A percentile compares a stretch with the other conserved stretches of the same genome.
Evolutionary conservation across 2,329 filamentous ascomycete genomes (phyloP).

Genomic region (Trichoderma citrinoviride): DNA sequence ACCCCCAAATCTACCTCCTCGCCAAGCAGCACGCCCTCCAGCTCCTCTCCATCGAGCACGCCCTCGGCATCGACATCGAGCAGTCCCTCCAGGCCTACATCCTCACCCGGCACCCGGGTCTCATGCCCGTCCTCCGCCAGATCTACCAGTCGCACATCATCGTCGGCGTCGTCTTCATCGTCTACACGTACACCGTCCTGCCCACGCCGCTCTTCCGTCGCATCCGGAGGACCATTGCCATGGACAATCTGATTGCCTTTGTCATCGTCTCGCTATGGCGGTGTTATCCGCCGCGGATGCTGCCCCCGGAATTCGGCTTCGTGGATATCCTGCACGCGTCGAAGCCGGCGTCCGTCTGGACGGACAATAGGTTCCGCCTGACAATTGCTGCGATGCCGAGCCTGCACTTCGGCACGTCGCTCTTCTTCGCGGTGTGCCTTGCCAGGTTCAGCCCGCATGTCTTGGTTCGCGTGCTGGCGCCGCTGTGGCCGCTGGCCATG

Average conservation of each 20-base stretch:
- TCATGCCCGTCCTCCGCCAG: not conserved
- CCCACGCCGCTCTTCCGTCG: not conserved
- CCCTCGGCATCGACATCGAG: conserved; percentile 3
- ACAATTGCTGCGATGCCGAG: conserved; percentile 16
- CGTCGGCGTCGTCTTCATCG: conserved; percentile 7
- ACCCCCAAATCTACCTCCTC: conserved; percentile 5
- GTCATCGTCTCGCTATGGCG: not conserved
- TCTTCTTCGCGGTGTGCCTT: not conserved
- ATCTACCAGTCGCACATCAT: conserved; percentile 11
- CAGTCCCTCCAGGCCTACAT: not conserved
- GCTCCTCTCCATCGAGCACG: not conserved
- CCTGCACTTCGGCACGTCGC: not conserved
- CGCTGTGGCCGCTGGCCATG: conserved; percentile 5
- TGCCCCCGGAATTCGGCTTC: conserved; percentile 1
- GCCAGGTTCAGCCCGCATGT: not conserved
- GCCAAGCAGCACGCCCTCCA: conserved; percentile 4
- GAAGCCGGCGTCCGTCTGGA: not conserved
- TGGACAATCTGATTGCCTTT: conserved; percentile 8
- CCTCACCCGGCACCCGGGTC: not conserved
- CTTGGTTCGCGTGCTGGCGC: not conserved
- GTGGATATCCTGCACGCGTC: not conserved
- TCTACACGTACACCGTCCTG: not conserved
- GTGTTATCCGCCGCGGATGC: conserved; percentile 1
- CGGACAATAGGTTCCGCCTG: not conserved
- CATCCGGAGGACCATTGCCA: not conserved